These are phyloP conservation scores for Akebia trifoliata DNA, from an alignment of 164 flowering plant genomes.

Conservation along the genomic window DNA sequence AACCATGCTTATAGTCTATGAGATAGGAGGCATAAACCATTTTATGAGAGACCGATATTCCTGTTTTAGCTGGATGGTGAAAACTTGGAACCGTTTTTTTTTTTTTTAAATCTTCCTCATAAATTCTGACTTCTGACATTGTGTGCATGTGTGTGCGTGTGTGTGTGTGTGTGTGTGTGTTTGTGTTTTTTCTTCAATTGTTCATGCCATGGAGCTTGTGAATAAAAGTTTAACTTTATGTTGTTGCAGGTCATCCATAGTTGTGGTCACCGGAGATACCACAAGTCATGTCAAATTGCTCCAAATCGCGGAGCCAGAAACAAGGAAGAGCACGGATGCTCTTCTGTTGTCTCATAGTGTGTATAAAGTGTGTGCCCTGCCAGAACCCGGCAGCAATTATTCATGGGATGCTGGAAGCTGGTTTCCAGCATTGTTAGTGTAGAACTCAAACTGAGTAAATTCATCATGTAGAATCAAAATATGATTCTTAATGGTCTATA, in stretches of 20 bases:
- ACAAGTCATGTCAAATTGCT: slow-evolving; percentile 51
- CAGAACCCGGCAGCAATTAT: no score
- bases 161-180: no score
- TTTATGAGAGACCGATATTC: no score
- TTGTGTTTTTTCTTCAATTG: not conserved
- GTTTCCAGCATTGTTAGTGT: slow-evolving; percentile 45
- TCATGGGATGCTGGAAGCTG: slow-evolving; percentile 47
- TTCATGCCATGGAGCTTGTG: not conserved
- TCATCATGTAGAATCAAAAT: slow-evolving; percentile 14
- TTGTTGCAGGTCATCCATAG: slow-evolving; percentile 63
- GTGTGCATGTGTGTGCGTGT: no score
- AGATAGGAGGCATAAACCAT: no score
- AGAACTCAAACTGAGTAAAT: slow-evolving; percentile 18
- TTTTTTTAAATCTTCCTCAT: no score
- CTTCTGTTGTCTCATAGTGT: slow-evolving; percentile 39
- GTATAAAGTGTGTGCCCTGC: slow-evolving; percentile 35
- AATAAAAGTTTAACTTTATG: not conserved
- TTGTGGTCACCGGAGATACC: slow-evolving; percentile 60
- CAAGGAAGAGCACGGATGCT: slow-evolving; percentile 36
- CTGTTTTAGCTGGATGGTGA: no score
- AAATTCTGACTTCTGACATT: no score
- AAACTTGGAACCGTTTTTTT: no score
- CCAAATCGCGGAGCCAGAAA: slow-evolving; percentile 37
- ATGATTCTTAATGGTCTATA: slow-evolving; percentile 19
- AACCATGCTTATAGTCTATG: no score